Evolutionary conservation across 306 rosid genomes (phyloP).

Genomic region (Hippophae rhamnoides): DNA sequence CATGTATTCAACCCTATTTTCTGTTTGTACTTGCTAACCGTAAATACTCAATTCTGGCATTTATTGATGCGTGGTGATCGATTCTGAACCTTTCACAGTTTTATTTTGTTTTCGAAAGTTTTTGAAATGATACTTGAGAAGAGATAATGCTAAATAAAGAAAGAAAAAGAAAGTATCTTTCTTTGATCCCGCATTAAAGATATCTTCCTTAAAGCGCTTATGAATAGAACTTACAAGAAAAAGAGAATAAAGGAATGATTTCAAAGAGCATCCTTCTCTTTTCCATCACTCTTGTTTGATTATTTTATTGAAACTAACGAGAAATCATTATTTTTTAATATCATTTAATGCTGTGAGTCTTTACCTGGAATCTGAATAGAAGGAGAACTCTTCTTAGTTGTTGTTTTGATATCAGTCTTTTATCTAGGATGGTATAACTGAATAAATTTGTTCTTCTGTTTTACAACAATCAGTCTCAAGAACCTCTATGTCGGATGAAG

Average conservation of each 20-base stretch:
- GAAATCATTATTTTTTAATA: not conserved
- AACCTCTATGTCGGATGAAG: too few species aligned
- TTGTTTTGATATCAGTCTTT: too few species aligned
- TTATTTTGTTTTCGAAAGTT: not conserved
- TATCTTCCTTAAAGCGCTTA: not conserved
- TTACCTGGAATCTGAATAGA: conserved; percentile 4
- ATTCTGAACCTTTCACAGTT: conserved; percentile 1
- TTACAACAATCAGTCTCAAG: too few species aligned
- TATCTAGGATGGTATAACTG: too few species aligned
- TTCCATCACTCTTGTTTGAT: conserved; percentile 10
- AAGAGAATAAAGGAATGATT: conserved; percentile 4
- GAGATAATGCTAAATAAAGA: not conserved
- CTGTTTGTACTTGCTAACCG: not conserved
- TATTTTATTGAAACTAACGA: not conserved
- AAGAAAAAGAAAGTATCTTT: not conserved
- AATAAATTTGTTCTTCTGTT: too few species aligned
- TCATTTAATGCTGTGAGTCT: not conserved
- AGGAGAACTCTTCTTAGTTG: not conserved
- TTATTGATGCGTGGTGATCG: not conserved
- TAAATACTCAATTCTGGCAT: not conserved
- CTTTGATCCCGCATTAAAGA: not conserved
- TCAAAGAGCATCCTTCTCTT: conserved; percentile 13
- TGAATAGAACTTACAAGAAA: not conserved
- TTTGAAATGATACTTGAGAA: not conserved
- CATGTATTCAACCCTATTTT: not conserved